Conservation (phyloP, 2,329 filamentous ascomycete species). For the Aspergillus proliferans region DNA sequence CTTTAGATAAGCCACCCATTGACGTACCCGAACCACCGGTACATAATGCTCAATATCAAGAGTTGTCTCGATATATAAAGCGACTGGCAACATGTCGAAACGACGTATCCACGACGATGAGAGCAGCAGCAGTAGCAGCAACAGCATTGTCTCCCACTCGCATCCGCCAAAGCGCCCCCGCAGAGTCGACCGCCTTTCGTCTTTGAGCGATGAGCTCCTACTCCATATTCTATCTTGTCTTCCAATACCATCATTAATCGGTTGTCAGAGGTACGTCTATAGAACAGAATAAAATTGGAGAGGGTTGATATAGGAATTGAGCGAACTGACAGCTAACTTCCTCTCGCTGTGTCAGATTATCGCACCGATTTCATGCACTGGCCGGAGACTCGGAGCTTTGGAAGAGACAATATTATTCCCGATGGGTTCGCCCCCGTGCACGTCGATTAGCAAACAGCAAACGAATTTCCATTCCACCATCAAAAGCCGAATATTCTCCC, state of each 20-base stretch:
- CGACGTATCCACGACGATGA: conserved; percentile 17
- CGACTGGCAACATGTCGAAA: conserved; percentile 27
- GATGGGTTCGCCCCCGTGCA: conserved; percentile 77
- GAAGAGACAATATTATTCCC: conserved; percentile 80
- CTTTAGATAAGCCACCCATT: background rate
- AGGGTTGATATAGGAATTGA: too few relatives aligned
- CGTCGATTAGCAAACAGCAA: conserved; percentile 65
- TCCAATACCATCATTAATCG: conserved; percentile 61
- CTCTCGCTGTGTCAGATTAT: conserved; percentile 35
- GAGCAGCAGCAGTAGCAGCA: background rate
- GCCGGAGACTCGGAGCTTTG: conserved; percentile 80
- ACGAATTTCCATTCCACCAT: conserved; percentile 30
- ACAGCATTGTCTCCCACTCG: background rate
- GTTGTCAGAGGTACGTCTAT: conserved; percentile 50
- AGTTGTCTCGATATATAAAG: background rate
- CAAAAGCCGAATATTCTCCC: conserved; percentile 47
- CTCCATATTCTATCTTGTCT: conserved; percentile 76
- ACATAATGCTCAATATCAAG: background rate
- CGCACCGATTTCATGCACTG: conserved; percentile 65
- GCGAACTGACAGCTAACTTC: background rate
- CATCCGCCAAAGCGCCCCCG: conserved; percentile 42
- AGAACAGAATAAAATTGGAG: too few relatives aligned
- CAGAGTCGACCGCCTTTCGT: conserved; percentile 58
- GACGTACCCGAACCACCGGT: background rate
- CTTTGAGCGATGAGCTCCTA: conserved; percentile 79